phyloP scores from a whole-genome alignment of 2,329 filamentous ascomycete species.

The Neurospora sp. region DNA sequence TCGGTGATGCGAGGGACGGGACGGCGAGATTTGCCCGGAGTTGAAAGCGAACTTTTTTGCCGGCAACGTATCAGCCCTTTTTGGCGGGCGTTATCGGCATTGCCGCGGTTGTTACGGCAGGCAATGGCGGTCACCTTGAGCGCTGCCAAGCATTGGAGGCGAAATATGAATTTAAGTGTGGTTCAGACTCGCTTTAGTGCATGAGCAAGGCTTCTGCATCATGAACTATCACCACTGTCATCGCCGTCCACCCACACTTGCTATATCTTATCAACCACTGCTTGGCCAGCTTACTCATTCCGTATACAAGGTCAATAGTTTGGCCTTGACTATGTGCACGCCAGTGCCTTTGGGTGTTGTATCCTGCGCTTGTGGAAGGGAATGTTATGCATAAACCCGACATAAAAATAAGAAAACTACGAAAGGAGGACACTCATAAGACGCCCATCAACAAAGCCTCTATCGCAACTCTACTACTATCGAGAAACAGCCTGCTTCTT shows the following conservation, averaged over 20 bases:
- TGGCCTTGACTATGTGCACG: not conserved
- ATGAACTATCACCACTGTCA: not conserved
- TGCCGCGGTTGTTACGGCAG: not conserved
- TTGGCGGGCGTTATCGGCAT: not conserved
- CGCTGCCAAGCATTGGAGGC: not conserved
- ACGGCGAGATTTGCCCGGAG: not conserved
- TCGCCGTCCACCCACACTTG: not conserved
- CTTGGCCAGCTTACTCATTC: not conserved
- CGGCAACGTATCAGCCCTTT: not conserved
- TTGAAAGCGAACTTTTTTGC: conserved; percentile 12
- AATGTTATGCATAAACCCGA: not conserved
- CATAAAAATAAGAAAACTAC: not conserved
- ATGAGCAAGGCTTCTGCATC: not conserved
- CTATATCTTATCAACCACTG: not conserved
- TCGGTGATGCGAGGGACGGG: conserved; percentile 1
- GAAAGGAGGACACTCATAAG: not conserved
- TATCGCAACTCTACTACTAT: not conserved
- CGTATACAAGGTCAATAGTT: not conserved
- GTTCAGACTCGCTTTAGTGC: not conserved
- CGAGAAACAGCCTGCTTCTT: not conserved
- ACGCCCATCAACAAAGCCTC: not conserved
- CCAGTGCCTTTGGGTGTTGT: not conserved
- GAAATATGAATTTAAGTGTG: not conserved
- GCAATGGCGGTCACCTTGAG: not conserved
- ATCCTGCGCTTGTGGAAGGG: not conserved